Evolutionary conservation across 257 asterid species (phyloP).

Genomic region (Hygrophila difformis): DNA sequence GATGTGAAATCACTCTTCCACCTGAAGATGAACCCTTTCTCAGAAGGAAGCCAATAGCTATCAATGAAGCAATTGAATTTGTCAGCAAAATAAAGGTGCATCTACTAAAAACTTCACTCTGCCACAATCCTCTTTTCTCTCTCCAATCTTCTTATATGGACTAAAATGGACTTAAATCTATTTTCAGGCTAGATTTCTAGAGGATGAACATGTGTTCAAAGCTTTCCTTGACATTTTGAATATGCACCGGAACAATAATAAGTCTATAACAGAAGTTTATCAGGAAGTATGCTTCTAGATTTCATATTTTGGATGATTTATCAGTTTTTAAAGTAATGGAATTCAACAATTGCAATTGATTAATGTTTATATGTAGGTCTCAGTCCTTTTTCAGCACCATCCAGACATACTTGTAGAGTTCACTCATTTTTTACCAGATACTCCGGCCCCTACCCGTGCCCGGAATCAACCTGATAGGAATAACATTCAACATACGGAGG

Average conservation of each 20-base stretch:
- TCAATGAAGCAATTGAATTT: slow-evolving; percentile 51
- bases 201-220: slow-evolving; percentile 50
- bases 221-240: slow-evolving; percentile 67
- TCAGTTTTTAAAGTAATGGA: background rate
- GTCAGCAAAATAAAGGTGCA: slow-evolving; percentile 60
- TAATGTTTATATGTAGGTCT: slow-evolving; percentile 36
- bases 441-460: slow-evolving; percentile 37
- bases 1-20: slow-evolving; percentile 39
- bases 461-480: slow-evolving; percentile 31
- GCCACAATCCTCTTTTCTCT: background rate
- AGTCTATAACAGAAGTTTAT: slow-evolving; percentile 48
- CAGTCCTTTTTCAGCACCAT: slow-evolving; percentile 50
- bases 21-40: slow-evolving; percentile 34
- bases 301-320: slow-evolving; percentile 4
- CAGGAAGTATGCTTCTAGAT: slow-evolving; percentile 35
- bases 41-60: slow-evolving; percentile 42
- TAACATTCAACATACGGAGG: slow-evolving; percentile 27
- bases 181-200: slow-evolving; percentile 63
- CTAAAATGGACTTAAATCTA: slow-evolving; percentile 14
- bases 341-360: slow-evolving; percentile 7
- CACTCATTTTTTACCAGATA: slow-evolving; percentile 60
- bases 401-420: slow-evolving; percentile 68
- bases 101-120: slow-evolving; percentile 5
- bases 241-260: slow-evolving; percentile 49
- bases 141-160: slow-evolving; percentile 2